Evolutionary conservation across 306 rosid species (phyloP).

Genomic region (Glycine soja): DNA sequence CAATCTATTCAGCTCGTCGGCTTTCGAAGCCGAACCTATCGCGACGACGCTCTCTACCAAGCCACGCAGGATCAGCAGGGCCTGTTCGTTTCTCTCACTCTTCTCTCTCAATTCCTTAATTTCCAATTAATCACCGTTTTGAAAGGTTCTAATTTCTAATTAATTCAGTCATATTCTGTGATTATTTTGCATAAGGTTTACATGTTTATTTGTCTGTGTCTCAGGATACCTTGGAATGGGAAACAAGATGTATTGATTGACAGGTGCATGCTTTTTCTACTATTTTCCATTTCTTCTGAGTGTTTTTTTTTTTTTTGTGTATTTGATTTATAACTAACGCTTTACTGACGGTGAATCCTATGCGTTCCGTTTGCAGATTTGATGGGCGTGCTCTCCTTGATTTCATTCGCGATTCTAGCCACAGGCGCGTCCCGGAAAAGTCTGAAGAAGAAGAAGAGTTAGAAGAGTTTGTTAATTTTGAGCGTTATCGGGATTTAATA

Average conservation of each 20-base stretch:
- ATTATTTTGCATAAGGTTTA: neutral
- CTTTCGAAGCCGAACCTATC: slow-evolving; percentile 78
- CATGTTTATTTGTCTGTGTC: slow-evolving; percentile 16
- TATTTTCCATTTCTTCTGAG: too few species aligned
- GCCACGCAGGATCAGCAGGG: slow-evolving; percentile 97
- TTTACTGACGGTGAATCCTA: slow-evolving; percentile 13
- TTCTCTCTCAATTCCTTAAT: neutral
- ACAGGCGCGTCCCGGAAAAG: slow-evolving; percentile 76
- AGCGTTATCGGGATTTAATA: slow-evolving; percentile 99
- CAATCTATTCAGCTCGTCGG: slow-evolving; percentile 85
- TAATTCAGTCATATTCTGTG: neutral
- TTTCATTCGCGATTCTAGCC: slow-evolving; percentile 84
- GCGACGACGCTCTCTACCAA: slow-evolving; percentile 93
- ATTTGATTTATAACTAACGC: neutral
- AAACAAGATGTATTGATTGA: slow-evolving; percentile 92
- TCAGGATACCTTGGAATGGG: slow-evolving; percentile 99
- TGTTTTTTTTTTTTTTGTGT: neutral
- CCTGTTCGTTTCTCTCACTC: slow-evolving; percentile 64
- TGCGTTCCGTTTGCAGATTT: slow-evolving; percentile 62
- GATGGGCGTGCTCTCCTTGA: slow-evolving; percentile 99
- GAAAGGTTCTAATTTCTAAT: neutral
- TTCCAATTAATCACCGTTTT: neutral
- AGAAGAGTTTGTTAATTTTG: slow-evolving; percentile 99
- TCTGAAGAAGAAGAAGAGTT: slow-evolving; percentile 96
- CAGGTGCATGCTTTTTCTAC: slow-evolving; percentile 53